Percentiles rank a stretch among this genome's conserved stretches.
phyloP scores from a whole-genome alignment of 805 yeast species.

The Lachancea waltii region DNA sequence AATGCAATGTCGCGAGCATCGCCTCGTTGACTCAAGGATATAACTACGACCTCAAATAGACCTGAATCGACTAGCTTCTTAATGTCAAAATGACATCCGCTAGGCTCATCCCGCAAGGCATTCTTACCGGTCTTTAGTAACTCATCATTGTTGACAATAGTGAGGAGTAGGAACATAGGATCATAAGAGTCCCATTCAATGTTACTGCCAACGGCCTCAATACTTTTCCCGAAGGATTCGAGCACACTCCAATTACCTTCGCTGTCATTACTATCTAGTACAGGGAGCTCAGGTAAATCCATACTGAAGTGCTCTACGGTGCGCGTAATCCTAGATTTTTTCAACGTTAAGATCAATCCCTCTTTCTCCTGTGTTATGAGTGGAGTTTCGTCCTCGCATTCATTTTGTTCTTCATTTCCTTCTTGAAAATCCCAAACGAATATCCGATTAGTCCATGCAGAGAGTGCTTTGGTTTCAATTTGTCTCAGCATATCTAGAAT shows the following conservation, averaged over 20 bases:
- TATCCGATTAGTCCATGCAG: slow-evolving; percentile 62
- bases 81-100: slow-evolving; percentile 40
- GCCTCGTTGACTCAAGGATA: slow-evolving; percentile 36
- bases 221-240: slow-evolving; percentile 26
- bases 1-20: slow-evolving; percentile 34
- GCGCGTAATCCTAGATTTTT: slow-evolving; percentile 43
- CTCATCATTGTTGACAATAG: slow-evolving; percentile 60
- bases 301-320: slow-evolving; percentile 37
- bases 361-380: slow-evolving; percentile 41
- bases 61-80: slow-evolving; percentile 51
- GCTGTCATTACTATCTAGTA: slow-evolving; percentile 2
- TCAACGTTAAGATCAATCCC: slow-evolving; percentile 46
- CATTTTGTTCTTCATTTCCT: slow-evolving; percentile 36
- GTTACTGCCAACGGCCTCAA: slow-evolving; percentile 16
- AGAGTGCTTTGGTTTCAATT: slow-evolving; percentile 47
- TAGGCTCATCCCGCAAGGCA: slow-evolving; percentile 18
- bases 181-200: slow-evolving; percentile 45
- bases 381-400: slow-evolving; percentile 42
- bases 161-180: slow-evolving; percentile 59
- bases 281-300: slow-evolving; percentile 29
- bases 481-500: slow-evolving; percentile 48
- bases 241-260: slow-evolving; percentile 26
- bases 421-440: slow-evolving; percentile 58
- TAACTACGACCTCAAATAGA: slow-evolving; percentile 42
- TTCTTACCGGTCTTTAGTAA: slow-evolving; percentile 36